These are phyloP conservation scores for Chrysoporthe puriensis DNA, from an alignment of 2,329 filamentous ascomycete genomes.

Conservation along the genomic window DNA sequence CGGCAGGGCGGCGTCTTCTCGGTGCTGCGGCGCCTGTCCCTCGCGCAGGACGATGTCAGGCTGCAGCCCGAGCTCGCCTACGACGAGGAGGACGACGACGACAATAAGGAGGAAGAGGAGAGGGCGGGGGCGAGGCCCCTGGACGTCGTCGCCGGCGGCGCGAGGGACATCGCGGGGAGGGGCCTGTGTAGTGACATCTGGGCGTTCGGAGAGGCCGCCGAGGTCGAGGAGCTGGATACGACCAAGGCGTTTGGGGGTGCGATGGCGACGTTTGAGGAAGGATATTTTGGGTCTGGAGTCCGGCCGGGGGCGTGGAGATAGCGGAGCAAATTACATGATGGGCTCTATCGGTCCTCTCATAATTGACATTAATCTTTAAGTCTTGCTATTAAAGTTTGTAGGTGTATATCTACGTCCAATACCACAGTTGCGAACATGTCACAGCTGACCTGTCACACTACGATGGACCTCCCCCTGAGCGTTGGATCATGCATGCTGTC, in stretches of 20 bases:
- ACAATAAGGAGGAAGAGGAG: background rate
- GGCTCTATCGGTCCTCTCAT: too few species aligned
- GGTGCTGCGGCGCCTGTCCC: conserved; percentile 19
- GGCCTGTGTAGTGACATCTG: conserved; percentile 26
- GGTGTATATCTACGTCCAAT: too few species aligned
- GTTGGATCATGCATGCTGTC: too few species aligned
- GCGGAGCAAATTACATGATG: background rate
- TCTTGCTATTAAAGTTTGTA: too few species aligned
- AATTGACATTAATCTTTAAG: too few species aligned
- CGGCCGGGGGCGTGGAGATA: conserved; percentile 19
- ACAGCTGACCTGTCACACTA: too few species aligned
- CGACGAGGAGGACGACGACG: background rate
- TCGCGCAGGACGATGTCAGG: conserved; percentile 23
- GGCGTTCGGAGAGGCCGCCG: conserved; percentile 21
- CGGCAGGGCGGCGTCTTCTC: conserved; percentile 18
- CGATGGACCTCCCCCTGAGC: too few species aligned
- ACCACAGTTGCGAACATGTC: too few species aligned
- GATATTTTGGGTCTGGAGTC: conserved; percentile 20
- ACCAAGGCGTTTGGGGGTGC: conserved; percentile 16
- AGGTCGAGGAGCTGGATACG: conserved; percentile 21
- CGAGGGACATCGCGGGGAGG: conserved; percentile 12
- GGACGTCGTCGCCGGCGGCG: conserved; percentile 19
- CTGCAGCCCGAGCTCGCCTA: background rate
- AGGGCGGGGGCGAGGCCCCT: background rate
- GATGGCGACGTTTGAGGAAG: conserved; percentile 21